Conservation (phyloP, 495 filamentous ascomycete genomes). For the Parmelia sp. region DNA sequence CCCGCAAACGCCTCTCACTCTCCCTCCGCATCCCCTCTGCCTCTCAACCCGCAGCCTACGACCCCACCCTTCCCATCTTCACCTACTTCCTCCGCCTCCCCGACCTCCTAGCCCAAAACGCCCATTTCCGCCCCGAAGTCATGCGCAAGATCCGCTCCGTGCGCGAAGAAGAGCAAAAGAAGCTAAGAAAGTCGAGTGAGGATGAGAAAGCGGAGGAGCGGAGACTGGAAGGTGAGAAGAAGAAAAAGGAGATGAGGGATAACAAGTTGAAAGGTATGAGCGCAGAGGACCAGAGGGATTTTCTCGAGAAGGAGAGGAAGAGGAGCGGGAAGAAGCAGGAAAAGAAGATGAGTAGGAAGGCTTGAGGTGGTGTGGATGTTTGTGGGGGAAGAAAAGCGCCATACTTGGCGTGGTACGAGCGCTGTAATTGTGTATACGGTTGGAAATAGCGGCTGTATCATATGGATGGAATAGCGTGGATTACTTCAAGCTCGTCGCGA, state of each 20-base stretch:
- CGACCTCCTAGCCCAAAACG: slow-evolving; percentile 67
- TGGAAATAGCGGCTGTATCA: background rate
- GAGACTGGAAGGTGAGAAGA: slow-evolving; percentile 66
- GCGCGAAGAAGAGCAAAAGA: slow-evolving; percentile 75
- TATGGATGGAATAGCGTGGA: background rate
- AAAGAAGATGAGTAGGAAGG: slow-evolving; percentile 61
- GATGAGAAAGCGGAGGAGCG: slow-evolving; percentile 95
- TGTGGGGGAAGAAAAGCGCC: background rate
- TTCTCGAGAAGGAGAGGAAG: slow-evolving; percentile 82
- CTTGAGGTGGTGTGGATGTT: slow-evolving; percentile 4
- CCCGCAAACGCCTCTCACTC: slow-evolving; percentile 81
- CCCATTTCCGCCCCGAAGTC: slow-evolving; percentile 86
- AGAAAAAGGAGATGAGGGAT: slow-evolving; percentile 91
- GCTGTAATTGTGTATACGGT: background rate
- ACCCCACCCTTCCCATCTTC: slow-evolving; percentile 67
- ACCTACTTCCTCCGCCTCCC: slow-evolving; percentile 74
- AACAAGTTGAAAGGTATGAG: slow-evolving; percentile 70
- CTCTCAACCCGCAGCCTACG: slow-evolving; percentile 50
- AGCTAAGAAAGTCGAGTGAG: slow-evolving; percentile 73
- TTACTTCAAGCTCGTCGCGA: background rate
- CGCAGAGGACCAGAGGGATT: slow-evolving; percentile 93
- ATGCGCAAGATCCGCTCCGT: slow-evolving; percentile 70
- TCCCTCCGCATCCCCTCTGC: slow-evolving; percentile 62
- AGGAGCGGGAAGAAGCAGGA: slow-evolving; percentile 66
- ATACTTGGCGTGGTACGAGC: background rate